Conservation (phyloP, 2,329 filamentous ascomycete species). For the Ophidiomyces ophidiicola region DNA sequence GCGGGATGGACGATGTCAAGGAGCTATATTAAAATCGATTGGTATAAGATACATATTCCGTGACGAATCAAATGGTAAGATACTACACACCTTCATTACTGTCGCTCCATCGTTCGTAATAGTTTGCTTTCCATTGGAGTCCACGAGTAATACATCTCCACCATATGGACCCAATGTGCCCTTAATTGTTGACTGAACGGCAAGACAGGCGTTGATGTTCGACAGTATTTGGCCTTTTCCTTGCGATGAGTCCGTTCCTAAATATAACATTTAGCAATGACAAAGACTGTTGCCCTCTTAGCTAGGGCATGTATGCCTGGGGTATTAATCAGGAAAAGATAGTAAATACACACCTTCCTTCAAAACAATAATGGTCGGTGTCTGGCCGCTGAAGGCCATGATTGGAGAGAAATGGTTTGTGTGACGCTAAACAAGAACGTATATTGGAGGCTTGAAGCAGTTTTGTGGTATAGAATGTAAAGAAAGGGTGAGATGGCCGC, state of each 20-base stretch:
- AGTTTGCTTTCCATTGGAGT: conserved; percentile 88
- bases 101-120: conserved; percentile 99
- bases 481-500: not conserved
- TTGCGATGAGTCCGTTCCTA: conserved; percentile 94
- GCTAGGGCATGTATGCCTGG: not conserved
- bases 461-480: not conserved
- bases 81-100: conserved; percentile 73
- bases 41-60: not conserved
- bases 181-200: conserved; percentile 91
- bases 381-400: conserved; percentile 96
- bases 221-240: conserved; percentile 93
- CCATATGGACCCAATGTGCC: conserved; percentile 92
- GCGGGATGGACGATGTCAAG: conserved; percentile 98
- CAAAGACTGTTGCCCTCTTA: conserved; percentile 14
- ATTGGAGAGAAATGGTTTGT: conserved; percentile 17
- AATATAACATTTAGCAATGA: conserved; percentile 15
- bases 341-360: conserved; percentile 64
- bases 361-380: conserved; percentile 94
- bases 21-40: conserved; percentile 45
- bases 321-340: conserved; percentile 14
- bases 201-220: conserved; percentile 96
- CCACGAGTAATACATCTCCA: conserved; percentile 89
- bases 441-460: not conserved
- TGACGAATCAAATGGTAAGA: conserved; percentile 7
- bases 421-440: not conserved